Percentiles rank a stretch among this genome's conserved stretches.
phyloP scores from a whole-genome alignment of 2,329 filamentous ascomycete species.

The Penicillium paneum region DNA sequence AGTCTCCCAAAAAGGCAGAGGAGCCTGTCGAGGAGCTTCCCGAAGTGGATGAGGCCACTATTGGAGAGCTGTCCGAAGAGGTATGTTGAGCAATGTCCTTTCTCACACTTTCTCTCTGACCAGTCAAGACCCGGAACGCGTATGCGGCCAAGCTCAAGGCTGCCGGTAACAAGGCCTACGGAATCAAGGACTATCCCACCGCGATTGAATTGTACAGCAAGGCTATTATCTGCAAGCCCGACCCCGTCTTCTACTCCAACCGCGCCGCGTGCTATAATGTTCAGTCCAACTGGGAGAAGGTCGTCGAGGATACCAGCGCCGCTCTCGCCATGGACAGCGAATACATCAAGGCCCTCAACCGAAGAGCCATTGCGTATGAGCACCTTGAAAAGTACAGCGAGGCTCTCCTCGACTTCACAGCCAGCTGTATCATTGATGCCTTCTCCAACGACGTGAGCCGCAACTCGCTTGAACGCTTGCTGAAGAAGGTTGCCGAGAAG shows the following conservation, averaged over 20 bases:
- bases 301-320: conserved; percentile 93
- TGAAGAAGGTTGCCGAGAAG: conserved; percentile 95
- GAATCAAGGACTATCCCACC: conserved; percentile 85
- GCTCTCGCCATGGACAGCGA: conserved; percentile 90
- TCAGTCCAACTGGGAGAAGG: conserved; percentile 87
- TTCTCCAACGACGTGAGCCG: conserved; percentile 91
- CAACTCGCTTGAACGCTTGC: conserved; percentile 81
- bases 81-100: conserved; percentile 29
- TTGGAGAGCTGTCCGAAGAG: conserved; percentile 47
- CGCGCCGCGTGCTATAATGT: conserved; percentile 96
- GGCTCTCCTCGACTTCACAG: conserved; percentile 93
- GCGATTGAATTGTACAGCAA: conserved; percentile 95
- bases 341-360: conserved; percentile 97
- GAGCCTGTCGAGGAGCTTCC: conserved; percentile 64
- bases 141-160: conserved; percentile 91
- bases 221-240: conserved; percentile 93
- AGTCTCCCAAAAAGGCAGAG: conserved; percentile 47
- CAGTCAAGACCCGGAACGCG: conserved; percentile 68
- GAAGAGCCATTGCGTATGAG: conserved; percentile 94
- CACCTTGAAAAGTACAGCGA: conserved; percentile 88
- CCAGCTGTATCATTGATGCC: conserved; percentile 97
- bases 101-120: conserved; percentile 9
- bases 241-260: conserved; percentile 98
- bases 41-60: conserved; percentile 54
- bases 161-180: conserved; percentile 93